Base-by-base conservation (phyloP, 306 rosid species). In the Cucurbita pepo region DNA sequence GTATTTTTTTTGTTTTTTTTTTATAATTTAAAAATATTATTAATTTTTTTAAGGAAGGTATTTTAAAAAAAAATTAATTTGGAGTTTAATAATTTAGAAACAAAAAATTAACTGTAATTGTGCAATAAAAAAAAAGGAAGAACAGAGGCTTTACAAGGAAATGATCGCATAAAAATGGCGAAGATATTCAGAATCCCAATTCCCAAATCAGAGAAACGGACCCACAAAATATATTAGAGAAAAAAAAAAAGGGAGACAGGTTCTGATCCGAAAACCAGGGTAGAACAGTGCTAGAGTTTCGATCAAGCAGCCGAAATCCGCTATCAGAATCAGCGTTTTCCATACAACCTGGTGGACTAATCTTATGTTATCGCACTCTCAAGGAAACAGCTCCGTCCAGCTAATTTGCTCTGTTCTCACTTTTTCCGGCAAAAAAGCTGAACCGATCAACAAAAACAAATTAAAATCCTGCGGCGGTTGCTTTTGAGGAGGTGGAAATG, bases 381-480 rank as follows among this genome's bases (percentile, higher is more conserved):
- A 14, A 60, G 66, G 47, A 43, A 41, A 43, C 52, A 44, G 12
- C 54, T 44, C 40, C 73, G 43, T 47, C 57, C 73, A 69, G 57
- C 58, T 69, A 69, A 14, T 50, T 69, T 52, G 5, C 16, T 14
- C 58, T 69, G 73, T 36, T 22, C 22, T 48, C 45, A 15, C 73
- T 69, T 69, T 69, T 50, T 5, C 73, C 73, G 73, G 58, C 73
- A 69, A 15, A 48, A 69, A 69, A 69, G 72, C 45, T 3, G 72
- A 44, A 13, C 1, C 19, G 4, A 44, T 66, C 8, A 45, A 10
- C 53, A 11, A 43, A 63, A 18, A 10, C 2, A 34, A 69, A 50
- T 25, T 3, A 30, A 50, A 50, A 10, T 65, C 12, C 36, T 44
- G 55, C 71, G 19, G n/a, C 55, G n/a, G 71, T 44, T 65, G 55